Conservation (phyloP, 148 eudicot species). For the Rhododendron williamsianum region DNA sequence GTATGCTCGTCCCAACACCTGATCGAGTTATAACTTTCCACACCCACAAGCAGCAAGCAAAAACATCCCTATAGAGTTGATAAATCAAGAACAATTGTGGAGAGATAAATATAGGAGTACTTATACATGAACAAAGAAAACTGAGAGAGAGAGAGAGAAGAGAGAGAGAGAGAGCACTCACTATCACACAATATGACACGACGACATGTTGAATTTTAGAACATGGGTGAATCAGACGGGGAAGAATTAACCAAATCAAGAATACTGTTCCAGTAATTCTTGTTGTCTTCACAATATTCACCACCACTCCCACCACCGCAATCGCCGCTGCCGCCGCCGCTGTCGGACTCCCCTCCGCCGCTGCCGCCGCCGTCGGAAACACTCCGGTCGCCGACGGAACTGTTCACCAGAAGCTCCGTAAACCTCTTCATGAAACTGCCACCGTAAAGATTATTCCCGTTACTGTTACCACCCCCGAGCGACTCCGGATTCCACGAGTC, state of each 20-base stretch:
- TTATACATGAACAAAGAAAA: neutral
- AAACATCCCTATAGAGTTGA: neutral
- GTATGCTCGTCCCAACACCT: no score
- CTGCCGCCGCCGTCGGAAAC: constrained; percentile 14
- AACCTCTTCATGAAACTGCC: constrained; percentile 56
- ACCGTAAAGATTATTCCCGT: neutral
- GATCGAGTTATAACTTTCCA: neutral
- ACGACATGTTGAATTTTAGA: constrained; percentile 21
- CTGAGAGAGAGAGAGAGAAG: neutral
- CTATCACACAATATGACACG: neutral
- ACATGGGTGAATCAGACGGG: constrained; percentile 58
- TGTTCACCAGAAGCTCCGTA: constrained; percentile 64
- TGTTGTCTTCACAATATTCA: constrained; percentile 51
- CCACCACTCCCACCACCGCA: constrained; percentile 19
- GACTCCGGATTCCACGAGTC: constrained; percentile 21
- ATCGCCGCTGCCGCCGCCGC: constrained; percentile 12
- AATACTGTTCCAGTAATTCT: constrained; percentile 87
- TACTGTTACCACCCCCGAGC: neutral
- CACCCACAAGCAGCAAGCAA: neutral
- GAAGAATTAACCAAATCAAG: constrained; percentile 79
- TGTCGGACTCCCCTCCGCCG: constrained; percentile 21
- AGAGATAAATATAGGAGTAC: neutral
- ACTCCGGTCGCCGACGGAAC: constrained; percentile 18
- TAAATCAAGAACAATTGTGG: neutral
- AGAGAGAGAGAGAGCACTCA: neutral